These are phyloP conservation scores for peach (Prunus persica) DNA, from an alignment of 306 rosid species.

Conservation along the genomic window Prunus_persica_NCBIv2 NC_034012.1:6410001-6410500, in stretches of 20 bases:
- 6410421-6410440: neutral
- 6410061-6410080: neutral
- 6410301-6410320: neutral
- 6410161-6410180: no score
- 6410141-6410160: neutral
- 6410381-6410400: neutral
- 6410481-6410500: slow-evolving; percentile 11
- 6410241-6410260: no score
- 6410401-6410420: neutral
- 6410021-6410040: neutral
- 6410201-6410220: no score
- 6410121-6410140: neutral
- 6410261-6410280: no score
- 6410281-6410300: no score
- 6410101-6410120: neutral
- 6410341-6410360: neutral
- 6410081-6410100: neutral
- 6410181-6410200: no score
- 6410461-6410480: neutral
- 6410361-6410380: neutral
- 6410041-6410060: slow-evolving; percentile 13
- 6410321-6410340: neutral
- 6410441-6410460: neutral
- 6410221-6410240: no score
- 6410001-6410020: neutral